These are phyloP conservation scores for Sclerotinia spermophila DNA, from an alignment of 2,329 filamentous ascomycete species.

Conservation along the genomic window DNA sequence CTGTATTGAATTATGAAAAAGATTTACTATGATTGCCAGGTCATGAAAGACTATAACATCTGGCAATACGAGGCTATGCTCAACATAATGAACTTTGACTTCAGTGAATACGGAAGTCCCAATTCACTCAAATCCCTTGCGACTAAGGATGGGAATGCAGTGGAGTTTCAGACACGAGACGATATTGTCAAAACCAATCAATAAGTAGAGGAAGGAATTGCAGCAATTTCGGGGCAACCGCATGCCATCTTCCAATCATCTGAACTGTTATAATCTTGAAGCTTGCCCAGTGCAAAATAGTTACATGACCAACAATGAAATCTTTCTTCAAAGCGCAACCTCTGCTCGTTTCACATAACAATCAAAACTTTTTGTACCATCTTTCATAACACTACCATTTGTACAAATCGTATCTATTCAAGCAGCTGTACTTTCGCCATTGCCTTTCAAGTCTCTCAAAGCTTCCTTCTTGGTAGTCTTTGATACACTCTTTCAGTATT, in stretches of 20 bases:
- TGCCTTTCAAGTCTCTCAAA: background rate
- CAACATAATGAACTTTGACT: background rate
- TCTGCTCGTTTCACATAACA: background rate
- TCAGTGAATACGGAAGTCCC: background rate
- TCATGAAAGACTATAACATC: background rate
- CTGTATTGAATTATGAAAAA: background rate
- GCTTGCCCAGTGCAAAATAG: background rate
- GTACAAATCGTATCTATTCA: background rate
- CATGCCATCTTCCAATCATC: background rate
- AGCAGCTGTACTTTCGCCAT: background rate
- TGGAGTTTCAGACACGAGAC: background rate
- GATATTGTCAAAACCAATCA: background rate
- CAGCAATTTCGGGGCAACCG: background rate
- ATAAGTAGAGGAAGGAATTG: background rate
- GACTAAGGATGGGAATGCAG: background rate
- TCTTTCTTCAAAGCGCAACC: background rate
- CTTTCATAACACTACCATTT: no score
- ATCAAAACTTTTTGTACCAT: background rate
- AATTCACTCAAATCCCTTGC: background rate
- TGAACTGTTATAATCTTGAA: background rate
- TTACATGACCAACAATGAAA: no score
- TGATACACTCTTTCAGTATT: no score
- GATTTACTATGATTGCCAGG: background rate
- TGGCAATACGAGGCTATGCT: no score
- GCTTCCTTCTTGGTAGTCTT: background rate